Evolutionary conservation across 139 green algal genomes (phyloP), one percentile per base, ranked within the genome.

Genomic region (Asterochloris sp.): DNA sequence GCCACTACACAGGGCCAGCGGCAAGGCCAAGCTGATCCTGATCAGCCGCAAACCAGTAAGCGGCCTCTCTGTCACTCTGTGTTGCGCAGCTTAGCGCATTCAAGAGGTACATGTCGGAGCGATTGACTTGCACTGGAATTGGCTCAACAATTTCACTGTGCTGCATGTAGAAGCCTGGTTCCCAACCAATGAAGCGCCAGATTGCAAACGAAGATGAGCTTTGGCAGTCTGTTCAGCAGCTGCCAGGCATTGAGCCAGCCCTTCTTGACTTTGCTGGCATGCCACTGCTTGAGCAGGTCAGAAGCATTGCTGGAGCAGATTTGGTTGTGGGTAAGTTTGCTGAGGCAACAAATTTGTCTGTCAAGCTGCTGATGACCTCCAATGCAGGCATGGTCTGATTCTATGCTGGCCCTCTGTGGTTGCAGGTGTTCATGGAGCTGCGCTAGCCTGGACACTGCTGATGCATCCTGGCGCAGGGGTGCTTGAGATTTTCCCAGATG

Each of bases 401-500:
- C 10, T 2, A 2, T 6, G 4, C 8, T 24, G 9, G 66, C 17
- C 66, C 17, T 71, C 66, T 71, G 66, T 71, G 17, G 66, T 71
- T 21, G 17, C 66, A 71, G 17, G 66, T 71, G 66, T 71, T 71
- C 80, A 83, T 79, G 80, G 80, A 13, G 80, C 80, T 62, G 80
- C 80, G 0, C 60, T 83, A 54, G 80, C 80, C 16, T 83, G 80
- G 80, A 79, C 63, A 13, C 69, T 83, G 80, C 60, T 83, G 12
- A 78, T 83, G 69, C 80, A 47, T 13, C 54, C 47, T 29, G 54
- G 60, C 13, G 64, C 80, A 62, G 80, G 54, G 8, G 69, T 78
- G 60, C 47, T 83, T 29, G 80, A 83, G 69, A 69, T 83, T 12
- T 83, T 69, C 69, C 80, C 80, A 63, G 69, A 83, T 69, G 38